A percentile compares a stretch with the other conserved stretches of the same genome.
These are phyloP conservation scores for Zygosaccharomyces pseudorouxii DNA, from an alignment of 805 yeast genomes.

Conservation along the genomic window DNA sequence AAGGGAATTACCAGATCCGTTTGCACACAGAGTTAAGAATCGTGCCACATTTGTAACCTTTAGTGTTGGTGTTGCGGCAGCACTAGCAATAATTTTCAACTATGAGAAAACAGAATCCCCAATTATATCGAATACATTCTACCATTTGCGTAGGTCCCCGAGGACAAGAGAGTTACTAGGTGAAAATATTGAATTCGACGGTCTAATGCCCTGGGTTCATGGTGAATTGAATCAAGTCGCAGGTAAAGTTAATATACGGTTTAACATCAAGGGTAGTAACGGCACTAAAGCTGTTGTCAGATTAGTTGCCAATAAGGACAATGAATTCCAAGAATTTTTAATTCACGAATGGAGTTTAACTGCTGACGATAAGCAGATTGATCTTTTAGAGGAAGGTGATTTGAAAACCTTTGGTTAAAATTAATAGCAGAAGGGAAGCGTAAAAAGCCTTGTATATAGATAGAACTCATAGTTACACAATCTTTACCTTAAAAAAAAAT, in stretches of 20 bases:
- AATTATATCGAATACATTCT: slow-evolving; percentile 77
- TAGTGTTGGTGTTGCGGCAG: slow-evolving; percentile 47
- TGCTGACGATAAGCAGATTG: slow-evolving; percentile 43
- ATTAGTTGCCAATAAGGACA: slow-evolving; percentile 67
- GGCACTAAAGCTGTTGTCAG: slow-evolving; percentile 49
- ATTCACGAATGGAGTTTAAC: slow-evolving; percentile 61
- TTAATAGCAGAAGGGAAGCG: background rate
- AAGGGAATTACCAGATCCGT: slow-evolving; percentile 78
- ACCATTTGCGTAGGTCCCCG: slow-evolving; percentile 73
- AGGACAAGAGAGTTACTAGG: slow-evolving; percentile 64
- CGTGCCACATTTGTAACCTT: slow-evolving; percentile 53
- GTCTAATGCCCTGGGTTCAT: slow-evolving; percentile 75
- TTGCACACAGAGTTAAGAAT: slow-evolving; percentile 47
- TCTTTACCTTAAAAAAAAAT: background rate
- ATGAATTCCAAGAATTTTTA: slow-evolving; percentile 51
- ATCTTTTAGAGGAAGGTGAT: slow-evolving; percentile 47
- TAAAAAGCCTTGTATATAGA: slow-evolving; percentile 11
- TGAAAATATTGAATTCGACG: slow-evolving; percentile 64
- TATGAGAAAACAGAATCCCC: slow-evolving; percentile 92
- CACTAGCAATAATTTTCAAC: slow-evolving; percentile 71
- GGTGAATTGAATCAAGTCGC: slow-evolving; percentile 81
- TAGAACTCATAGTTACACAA: slow-evolving; percentile 5
- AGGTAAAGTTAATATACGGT: slow-evolving; percentile 72
- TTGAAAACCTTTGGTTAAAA: slow-evolving; percentile 21
- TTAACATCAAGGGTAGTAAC: slow-evolving; percentile 64